Evolutionary conservation across 23 red algal genomes (phyloP).

Genomic region (Gracilaria caudata): DNA sequence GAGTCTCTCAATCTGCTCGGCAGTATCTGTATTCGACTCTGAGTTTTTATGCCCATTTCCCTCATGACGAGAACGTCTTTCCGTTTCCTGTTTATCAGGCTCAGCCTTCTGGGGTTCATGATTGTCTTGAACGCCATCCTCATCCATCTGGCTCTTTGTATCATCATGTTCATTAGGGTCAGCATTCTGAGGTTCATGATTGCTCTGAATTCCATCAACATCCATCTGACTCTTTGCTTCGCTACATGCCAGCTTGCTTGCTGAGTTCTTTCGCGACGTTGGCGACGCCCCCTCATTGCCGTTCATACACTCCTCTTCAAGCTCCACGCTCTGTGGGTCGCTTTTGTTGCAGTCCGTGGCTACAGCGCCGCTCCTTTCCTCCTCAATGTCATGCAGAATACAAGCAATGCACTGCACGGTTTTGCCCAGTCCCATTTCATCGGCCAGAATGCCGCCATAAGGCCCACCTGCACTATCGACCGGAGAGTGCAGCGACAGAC

Average conservation of each 20-base stretch:
- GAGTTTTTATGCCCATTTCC: neutral
- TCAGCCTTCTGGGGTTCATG: neutral
- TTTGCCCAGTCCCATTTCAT: constrained; percentile 97
- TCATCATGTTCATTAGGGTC: neutral
- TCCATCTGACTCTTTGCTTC: neutral
- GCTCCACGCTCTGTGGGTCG: neutral
- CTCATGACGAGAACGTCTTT: neutral
- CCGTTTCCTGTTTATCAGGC: neutral
- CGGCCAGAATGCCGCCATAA: constrained; percentile 80
- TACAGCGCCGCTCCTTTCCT: neutral
- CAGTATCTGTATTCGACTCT: neutral
- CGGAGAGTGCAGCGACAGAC: constrained; percentile 51
- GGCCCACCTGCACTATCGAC: constrained; percentile 25
- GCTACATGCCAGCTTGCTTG: neutral
- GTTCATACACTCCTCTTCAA: neutral
- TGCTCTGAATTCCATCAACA: neutral
- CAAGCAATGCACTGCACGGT: constrained; percentile 84
- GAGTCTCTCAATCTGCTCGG: neutral
- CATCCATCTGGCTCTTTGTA: neutral
- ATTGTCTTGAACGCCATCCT: neutral
- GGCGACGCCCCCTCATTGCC: neutral
- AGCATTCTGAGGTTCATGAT: neutral
- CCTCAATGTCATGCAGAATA: constrained; percentile 67
- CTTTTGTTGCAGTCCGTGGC: neutral
- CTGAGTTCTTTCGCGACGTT: neutral